These are phyloP conservation scores for Curvularia lunata DNA, from an alignment of 2,329 filamentous ascomycete species.

Conservation along the genomic window DNA sequence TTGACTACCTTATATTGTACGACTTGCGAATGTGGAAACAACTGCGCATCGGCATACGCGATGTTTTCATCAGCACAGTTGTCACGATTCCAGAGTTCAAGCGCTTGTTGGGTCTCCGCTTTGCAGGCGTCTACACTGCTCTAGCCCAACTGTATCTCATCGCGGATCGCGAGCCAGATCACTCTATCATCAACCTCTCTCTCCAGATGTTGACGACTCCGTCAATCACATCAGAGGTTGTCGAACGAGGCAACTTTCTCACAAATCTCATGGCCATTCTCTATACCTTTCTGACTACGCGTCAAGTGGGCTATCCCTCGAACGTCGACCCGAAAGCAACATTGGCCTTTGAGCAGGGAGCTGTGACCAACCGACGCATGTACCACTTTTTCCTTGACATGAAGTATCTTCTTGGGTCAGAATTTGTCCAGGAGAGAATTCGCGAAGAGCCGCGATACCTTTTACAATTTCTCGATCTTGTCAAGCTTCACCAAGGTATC, in stretches of 20 bases:
- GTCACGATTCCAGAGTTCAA: conserved; percentile 97
- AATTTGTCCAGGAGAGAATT: conserved; percentile 84
- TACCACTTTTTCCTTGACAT: conserved; percentile 98
- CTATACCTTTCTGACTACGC: conserved; percentile 94
- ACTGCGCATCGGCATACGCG: conserved; percentile 84
- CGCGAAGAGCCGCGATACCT: conserved; percentile 85
- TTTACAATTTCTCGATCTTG: conserved; percentile 91
- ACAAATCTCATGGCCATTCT: conserved; percentile 95
- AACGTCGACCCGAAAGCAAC: conserved; percentile 86
- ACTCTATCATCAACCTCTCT: conserved; percentile 97
- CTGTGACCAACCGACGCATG: conserved; percentile 92
- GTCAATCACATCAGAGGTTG: conserved; percentile 93
- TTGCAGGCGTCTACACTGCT: conserved; percentile 92
- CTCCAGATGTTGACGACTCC: conserved; percentile 96
- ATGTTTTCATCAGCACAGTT: conserved; percentile 95
- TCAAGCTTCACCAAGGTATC: conserved; percentile 96
- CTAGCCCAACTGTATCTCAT: conserved; percentile 94
- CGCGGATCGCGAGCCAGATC: conserved; percentile 93
- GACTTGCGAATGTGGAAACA: conserved; percentile 97
- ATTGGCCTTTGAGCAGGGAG: conserved; percentile 90
- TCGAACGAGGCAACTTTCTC: conserved; percentile 93
- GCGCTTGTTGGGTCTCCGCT: conserved; percentile 87
- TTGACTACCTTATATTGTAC: conserved; percentile 95
- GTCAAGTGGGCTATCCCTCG: conserved; percentile 93
- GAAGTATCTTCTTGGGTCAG: conserved; percentile 86